phyloP scores from a whole-genome alignment of 768 basidiomycete species.

The Leccinellum rugosiceps region DNA sequence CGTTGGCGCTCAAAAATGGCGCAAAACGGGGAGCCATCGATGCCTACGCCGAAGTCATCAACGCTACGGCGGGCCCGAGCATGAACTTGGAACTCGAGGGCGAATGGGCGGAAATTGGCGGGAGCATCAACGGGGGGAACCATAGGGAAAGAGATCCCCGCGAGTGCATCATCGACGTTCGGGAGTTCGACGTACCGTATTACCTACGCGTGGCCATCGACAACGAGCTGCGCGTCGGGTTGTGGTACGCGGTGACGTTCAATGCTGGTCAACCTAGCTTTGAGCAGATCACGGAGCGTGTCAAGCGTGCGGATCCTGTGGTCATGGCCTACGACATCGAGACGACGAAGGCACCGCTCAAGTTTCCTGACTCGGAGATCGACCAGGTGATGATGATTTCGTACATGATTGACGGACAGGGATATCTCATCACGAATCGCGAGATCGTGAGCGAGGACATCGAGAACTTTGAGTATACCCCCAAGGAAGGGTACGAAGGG shows the following conservation, averaged over 20 bases:
- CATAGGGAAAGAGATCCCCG: slow-evolving; percentile 74
- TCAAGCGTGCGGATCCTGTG: slow-evolving; percentile 98
- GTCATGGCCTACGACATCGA: slow-evolving; percentile 99
- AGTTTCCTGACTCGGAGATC: slow-evolving; percentile 92
- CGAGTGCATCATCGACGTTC: slow-evolving; percentile 89
- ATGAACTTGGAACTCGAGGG: slow-evolving; percentile 70
- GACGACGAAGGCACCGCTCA: slow-evolving; percentile 98
- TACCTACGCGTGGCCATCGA: slow-evolving; percentile 99
- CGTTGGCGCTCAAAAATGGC: slow-evolving; percentile 85
- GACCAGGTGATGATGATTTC: slow-evolving; percentile 99
- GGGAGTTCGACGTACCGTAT: slow-evolving; percentile 97
- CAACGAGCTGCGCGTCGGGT: slow-evolving; percentile 93
- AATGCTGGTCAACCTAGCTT: slow-evolving; percentile 76
- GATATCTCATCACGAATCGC: slow-evolving; percentile 94
- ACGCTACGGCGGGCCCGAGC: slow-evolving; percentile 63
- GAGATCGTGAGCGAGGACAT: slow-evolving; percentile 98
- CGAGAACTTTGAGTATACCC: slow-evolving; percentile 98
- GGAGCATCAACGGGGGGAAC: slow-evolving; percentile 36
- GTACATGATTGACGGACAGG: slow-evolving; percentile 98
- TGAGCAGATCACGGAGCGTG: slow-evolving; percentile 69
- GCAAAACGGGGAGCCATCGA: slow-evolving; percentile 94
- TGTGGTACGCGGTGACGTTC: slow-evolving; percentile 95
- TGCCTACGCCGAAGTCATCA: slow-evolving; percentile 95
- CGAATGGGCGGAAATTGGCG: slow-evolving; percentile 51
- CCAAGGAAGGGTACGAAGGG: slow-evolving; percentile 96